phyloP scores from a whole-genome alignment of 306 rosid genomes.

The Urtica urens region DNA sequence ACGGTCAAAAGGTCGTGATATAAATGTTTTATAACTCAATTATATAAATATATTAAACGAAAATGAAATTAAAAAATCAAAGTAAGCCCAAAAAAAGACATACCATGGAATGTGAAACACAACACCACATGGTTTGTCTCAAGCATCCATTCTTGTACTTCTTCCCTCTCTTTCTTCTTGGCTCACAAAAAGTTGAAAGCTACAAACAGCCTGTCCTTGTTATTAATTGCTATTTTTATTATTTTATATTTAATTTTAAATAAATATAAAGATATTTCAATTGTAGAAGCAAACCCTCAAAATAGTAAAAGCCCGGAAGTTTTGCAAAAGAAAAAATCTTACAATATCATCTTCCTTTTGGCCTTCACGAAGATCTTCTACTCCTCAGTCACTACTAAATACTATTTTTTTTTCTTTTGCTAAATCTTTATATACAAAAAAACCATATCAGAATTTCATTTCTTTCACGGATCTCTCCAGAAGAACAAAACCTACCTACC shows the following conservation, averaged over 20 bases:
- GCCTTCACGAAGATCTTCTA: slow-evolving; percentile 2
- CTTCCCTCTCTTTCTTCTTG: slow-evolving; percentile 33
- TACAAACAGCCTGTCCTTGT: slow-evolving; percentile 64
- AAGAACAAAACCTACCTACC: slow-evolving; percentile 29
- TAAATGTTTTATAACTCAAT: no score
- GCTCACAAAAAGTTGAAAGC: slow-evolving; percentile 63
- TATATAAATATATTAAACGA: no score
- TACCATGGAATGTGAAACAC: slow-evolving; percentile 94
- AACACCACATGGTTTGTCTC: slow-evolving; percentile 70
- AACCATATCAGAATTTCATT: slow-evolving; percentile 25
- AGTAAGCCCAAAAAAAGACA: slow-evolving; percentile 37
- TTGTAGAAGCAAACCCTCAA: slow-evolving; percentile 24
- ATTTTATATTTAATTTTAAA: not conserved
- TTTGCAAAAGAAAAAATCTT: slow-evolving; percentile 15
- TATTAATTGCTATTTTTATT: slow-evolving; percentile 16
- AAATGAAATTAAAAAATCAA: not conserved
- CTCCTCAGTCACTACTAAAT: not conserved
- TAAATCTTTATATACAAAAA: slow-evolving; percentile 15
- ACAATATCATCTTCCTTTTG: slow-evolving; percentile 22
- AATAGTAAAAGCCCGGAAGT: slow-evolving; percentile 14
- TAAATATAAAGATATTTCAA: no score
- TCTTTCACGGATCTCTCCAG: slow-evolving; percentile 9
- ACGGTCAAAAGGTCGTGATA: slow-evolving; percentile 24
- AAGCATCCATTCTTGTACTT: slow-evolving; percentile 69
- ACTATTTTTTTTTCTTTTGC: slow-evolving; percentile 8